phyloP scores from a whole-genome alignment of 1,139 yeast species.

The Kluyveromyces sp. region DNA sequence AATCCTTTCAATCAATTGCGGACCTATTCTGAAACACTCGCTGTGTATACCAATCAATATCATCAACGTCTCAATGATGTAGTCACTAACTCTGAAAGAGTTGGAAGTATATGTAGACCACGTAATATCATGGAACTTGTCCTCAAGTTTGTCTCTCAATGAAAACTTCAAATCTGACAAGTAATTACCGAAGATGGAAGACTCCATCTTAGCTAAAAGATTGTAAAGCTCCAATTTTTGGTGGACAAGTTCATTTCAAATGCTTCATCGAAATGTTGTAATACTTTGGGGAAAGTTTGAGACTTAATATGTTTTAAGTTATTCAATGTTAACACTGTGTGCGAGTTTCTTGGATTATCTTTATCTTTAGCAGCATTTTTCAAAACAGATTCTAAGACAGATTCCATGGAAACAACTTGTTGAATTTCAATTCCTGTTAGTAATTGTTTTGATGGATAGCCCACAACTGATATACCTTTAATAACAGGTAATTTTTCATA shows the following conservation, averaged over 20 bases:
- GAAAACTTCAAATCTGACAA: constrained; percentile 42
- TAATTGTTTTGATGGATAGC: constrained; percentile 39
- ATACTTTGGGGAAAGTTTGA: constrained; percentile 39
- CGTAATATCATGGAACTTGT: constrained; percentile 39
- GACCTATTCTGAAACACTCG: constrained; percentile 41
- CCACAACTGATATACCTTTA: constrained; percentile 31
- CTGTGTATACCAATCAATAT: constrained; percentile 47
- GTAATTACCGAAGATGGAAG: constrained; percentile 44
- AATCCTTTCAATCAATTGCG: constrained; percentile 37
- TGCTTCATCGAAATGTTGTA: constrained; percentile 40
- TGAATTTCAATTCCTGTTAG: constrained; percentile 41
- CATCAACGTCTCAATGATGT: constrained; percentile 45
- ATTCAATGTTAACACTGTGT: constrained; percentile 40
- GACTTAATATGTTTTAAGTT: constrained; percentile 44
- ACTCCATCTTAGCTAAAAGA: constrained; percentile 42
- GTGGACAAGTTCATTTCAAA: constrained; percentile 38
- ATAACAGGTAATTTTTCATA: constrained; percentile 33
- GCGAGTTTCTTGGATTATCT: constrained; percentile 31
- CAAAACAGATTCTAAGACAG: constrained; percentile 42
- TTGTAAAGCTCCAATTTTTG: constrained; percentile 37
- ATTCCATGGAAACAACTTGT: constrained; percentile 44
- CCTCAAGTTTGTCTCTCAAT: constrained; percentile 40
- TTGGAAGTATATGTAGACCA: constrained; percentile 37
- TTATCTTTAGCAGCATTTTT: constrained; percentile 37
- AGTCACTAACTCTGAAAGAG: constrained; percentile 39